phyloP scores from a whole-genome alignment of 257 asterid species.

The Capsicum pubescens region DNA sequence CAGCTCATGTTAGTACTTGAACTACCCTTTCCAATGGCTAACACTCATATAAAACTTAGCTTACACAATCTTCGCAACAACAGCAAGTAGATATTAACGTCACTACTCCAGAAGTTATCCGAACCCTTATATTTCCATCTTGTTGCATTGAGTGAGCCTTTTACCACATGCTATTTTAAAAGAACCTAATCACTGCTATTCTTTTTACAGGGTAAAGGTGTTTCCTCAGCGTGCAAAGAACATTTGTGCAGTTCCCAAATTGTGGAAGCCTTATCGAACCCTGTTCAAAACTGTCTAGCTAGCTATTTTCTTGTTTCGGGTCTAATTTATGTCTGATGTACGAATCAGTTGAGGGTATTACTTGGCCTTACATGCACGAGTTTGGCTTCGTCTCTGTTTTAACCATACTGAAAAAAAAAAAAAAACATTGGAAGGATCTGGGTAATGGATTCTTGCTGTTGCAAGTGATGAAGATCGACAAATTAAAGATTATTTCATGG shows the following conservation, averaged over 20 bases:
- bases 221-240: neutral
- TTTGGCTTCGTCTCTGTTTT: neutral
- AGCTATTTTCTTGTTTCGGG: neutral
- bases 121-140: neutral
- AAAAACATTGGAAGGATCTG: neutral
- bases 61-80: neutral
- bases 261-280: slow-evolving; percentile 20
- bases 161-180: neutral
- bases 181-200: neutral
- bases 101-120: neutral
- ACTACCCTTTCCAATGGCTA: neutral
- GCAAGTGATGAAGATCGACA: neutral
- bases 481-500: neutral
- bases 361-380: neutral
- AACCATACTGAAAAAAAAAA: too few species aligned
- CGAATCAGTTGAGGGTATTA: neutral
- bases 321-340: neutral
- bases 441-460: neutral
- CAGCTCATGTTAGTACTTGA: neutral
- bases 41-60: neutral
- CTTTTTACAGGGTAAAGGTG: neutral
- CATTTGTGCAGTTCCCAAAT: neutral
- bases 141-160: neutral
- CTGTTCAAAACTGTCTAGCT: neutral
- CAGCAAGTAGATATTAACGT: neutral